Evolutionary conservation across 108 stramenopile genomes (phyloP).

Genomic region (Schizochytrium sp.): DNA sequence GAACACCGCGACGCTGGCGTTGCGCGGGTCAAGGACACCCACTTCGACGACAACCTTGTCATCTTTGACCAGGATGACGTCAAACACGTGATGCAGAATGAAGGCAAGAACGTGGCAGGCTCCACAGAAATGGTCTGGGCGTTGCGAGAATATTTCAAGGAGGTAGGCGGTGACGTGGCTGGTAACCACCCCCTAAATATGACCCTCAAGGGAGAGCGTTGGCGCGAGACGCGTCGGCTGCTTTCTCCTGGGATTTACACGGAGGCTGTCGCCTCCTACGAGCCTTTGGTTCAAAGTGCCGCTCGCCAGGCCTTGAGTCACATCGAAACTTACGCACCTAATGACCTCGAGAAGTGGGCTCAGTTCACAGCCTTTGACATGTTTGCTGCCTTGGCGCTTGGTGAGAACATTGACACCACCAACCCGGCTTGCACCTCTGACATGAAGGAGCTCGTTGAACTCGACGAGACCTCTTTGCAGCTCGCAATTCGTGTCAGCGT

Average conservation of each 20-base stretch:
- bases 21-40: neutral
- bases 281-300: neutral
- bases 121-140: neutral
- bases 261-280: neutral
- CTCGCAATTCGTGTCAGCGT: neutral
- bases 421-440: neutral
- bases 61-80: neutral
- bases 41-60: neutral
- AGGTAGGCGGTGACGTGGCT: neutral
- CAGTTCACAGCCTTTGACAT: neutral
- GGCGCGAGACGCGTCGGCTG: neutral
- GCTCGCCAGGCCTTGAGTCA: neutral
- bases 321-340: neutral
- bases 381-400: neutral
- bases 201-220: neutral
- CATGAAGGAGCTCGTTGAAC: neutral
- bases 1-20: neutral
- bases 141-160: neutral
- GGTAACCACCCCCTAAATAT: neutral
- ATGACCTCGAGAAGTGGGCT: neutral
- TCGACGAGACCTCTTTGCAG: neutral
- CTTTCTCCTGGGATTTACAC: neutral
- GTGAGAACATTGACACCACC: neutral
- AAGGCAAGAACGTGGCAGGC: neutral
- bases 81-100: neutral